Percentiles rank a stretch among this genome's conserved stretches.
phyloP scores from a whole-genome alignment of 495 filamentous ascomycete genomes.

The Xylaria castorea region DNA sequence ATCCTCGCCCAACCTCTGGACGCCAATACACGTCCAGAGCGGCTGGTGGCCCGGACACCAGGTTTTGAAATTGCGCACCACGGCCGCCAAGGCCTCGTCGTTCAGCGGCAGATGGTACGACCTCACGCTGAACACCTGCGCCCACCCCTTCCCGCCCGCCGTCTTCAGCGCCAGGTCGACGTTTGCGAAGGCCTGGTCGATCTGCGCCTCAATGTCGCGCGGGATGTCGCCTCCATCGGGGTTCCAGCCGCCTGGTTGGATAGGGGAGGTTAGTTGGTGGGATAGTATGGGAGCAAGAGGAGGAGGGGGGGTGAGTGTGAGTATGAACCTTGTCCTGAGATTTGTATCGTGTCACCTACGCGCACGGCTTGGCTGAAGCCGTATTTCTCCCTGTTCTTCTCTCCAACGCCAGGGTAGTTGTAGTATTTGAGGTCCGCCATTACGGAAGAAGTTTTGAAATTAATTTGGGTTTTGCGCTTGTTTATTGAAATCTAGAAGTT shows the following conservation, averaged over 20 bases:
- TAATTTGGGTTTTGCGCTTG: neutral
- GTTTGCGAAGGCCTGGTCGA: conserved; percentile 63
- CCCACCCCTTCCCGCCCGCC: conserved; percentile 65
- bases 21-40: conserved; percentile 58
- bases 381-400: conserved; percentile 43
- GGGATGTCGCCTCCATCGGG: conserved; percentile 1
- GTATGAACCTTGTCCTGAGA: conserved; percentile 61
- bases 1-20: conserved; percentile 49
- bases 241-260: conserved; percentile 62
- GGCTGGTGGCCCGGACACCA: conserved; percentile 60
- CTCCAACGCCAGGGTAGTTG: conserved; percentile 52
- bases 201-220: conserved; percentile 42
- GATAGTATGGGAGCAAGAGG: neutral
- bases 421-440: conserved; percentile 39
- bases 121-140: conserved; percentile 59
- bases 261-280: neutral
- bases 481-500: too few species aligned
- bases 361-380: conserved; percentile 62
- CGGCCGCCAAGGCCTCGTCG: conserved; percentile 42
- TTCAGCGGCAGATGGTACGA: conserved; percentile 56
- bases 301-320: neutral
- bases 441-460: neutral
- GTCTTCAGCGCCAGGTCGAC: conserved; percentile 54
- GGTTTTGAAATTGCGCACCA: conserved; percentile 55
- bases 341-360: conserved; percentile 59